Conservation (phyloP, 768 basidiomycete species). For the Hericium erinaceus region DNA sequence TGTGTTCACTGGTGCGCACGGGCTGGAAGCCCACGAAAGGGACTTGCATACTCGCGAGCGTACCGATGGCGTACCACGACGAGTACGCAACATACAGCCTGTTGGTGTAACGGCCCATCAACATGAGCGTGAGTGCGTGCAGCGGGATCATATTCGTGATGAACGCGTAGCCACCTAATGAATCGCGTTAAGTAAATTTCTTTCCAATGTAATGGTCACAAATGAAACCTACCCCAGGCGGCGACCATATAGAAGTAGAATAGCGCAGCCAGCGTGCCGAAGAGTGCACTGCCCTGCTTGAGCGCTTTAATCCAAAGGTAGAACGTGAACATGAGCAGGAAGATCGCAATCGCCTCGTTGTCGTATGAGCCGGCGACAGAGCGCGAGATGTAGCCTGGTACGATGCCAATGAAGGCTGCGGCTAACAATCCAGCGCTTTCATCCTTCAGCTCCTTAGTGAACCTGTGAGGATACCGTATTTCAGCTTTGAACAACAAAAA, state of each 20-base stretch:
- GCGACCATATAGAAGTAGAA: slow-evolving; percentile 99
- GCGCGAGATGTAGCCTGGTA: slow-evolving; percentile 96
- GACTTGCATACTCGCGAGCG: slow-evolving; percentile 96
- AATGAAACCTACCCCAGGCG: slow-evolving; percentile 73
- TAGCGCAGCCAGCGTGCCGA: slow-evolving; percentile 80
- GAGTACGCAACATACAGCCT: slow-evolving; percentile 93
- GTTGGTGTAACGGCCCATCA: slow-evolving; percentile 93
- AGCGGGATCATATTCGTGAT: slow-evolving; percentile 99
- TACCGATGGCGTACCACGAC: slow-evolving; percentile 97
- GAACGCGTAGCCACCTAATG: slow-evolving; percentile 89
- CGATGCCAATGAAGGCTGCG: slow-evolving; percentile 96
- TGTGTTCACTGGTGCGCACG: slow-evolving; percentile 95
- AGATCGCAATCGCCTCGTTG: slow-evolving; percentile 99
- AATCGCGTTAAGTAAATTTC: background rate
- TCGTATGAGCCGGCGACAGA: slow-evolving; percentile 99
- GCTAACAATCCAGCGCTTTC: slow-evolving; percentile 94
- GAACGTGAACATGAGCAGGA: slow-evolving; percentile 99
- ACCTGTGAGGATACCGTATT: slow-evolving; percentile 36
- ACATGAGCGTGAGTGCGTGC: slow-evolving; percentile 85
- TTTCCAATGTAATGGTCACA: background rate
- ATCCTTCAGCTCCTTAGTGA: slow-evolving; percentile 94
- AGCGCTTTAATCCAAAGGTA: slow-evolving; percentile 95
- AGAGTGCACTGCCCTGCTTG: slow-evolving; percentile 88
- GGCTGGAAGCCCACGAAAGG: slow-evolving; percentile 99
- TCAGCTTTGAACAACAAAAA: background rate